Conservation (phyloP, 371 early-diverging fungal genomes). For the Mucor mucedo region DNA sequence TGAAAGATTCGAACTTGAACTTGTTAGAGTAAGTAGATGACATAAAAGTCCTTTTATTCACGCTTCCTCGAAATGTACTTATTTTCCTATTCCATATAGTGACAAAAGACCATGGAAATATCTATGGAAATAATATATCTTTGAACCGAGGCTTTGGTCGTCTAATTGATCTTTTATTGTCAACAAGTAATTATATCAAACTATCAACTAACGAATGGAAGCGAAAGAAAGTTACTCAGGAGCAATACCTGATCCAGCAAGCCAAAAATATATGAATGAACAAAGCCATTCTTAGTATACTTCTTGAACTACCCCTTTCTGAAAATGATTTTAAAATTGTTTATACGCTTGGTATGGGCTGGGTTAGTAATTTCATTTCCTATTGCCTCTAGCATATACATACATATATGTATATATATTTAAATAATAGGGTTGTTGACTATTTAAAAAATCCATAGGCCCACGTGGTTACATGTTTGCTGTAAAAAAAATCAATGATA, state of each 20-base stretch:
- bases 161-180: constrained; percentile 20
- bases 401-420: too few relatives aligned
- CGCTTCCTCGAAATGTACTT: constrained; percentile 19
- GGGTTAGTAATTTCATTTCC: too few relatives aligned
- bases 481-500: too few relatives aligned
- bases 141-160: constrained; percentile 26
- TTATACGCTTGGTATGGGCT: too few relatives aligned
- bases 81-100: constrained; percentile 23
- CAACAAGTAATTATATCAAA: constrained; percentile 24
- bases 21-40: constrained; percentile 27
- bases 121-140: constrained; percentile 22
- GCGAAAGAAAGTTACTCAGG: constrained; percentile 21
- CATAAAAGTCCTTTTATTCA: constrained; percentile 25
- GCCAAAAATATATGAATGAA: constrained; percentile 12
- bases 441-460: too few relatives aligned
- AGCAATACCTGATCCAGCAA: constrained; percentile 26
- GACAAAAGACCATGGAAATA: constrained; percentile 23
- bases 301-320: constrained; percentile 19
- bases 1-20: constrained; percentile 21
- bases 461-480: too few relatives aligned
- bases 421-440: too few relatives aligned
- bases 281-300: constrained; percentile 13
- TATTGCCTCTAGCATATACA: too few relatives aligned
- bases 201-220: constrained; percentile 30
- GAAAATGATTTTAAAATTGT: too few relatives aligned